phyloP scores from a whole-genome alignment of 2,329 filamentous ascomycete species.

The Thielaviopsis ethacetica region DNA sequence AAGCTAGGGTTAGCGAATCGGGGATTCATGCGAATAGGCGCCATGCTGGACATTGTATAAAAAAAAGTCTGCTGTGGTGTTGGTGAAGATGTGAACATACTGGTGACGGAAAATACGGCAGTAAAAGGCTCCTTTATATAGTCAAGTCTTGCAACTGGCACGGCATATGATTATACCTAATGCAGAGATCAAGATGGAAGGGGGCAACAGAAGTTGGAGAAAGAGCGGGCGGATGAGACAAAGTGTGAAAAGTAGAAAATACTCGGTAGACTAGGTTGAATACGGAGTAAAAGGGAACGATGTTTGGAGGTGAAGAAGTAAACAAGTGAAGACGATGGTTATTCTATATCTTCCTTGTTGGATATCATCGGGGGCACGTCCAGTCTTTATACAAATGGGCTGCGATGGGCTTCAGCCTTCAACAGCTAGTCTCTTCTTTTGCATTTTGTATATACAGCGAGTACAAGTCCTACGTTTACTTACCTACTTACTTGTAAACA shows the following conservation, averaged over 20 bases:
- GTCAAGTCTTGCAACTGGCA: neutral
- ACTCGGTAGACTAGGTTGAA: too few species aligned
- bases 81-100: neutral
- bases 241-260: neutral
- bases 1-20: constrained; percentile 7
- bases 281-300: too few species aligned
- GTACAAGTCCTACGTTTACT: too few species aligned
- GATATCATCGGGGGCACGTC: neutral
- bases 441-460: too few species aligned
- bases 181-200: neutral
- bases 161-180: neutral
- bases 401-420: neutral
- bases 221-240: neutral
- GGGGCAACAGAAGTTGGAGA: neutral
- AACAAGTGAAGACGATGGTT: neutral
- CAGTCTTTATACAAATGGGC: constrained; percentile 10
- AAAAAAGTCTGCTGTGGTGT: neutral
- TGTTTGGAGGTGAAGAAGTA: neutral
- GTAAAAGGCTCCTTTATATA: constrained; percentile 2
- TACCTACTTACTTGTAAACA: neutral
- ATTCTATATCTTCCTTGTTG: neutral
- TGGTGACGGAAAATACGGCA: neutral
- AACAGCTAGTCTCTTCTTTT: neutral
- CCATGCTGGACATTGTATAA: neutral
- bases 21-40: constrained; percentile 2